Evolutionary conservation across 495 filamentous ascomycete species (phyloP), one percentile per base, ranked within the genome.

Genomic region (Talaromyces nanjingensis): DNA sequence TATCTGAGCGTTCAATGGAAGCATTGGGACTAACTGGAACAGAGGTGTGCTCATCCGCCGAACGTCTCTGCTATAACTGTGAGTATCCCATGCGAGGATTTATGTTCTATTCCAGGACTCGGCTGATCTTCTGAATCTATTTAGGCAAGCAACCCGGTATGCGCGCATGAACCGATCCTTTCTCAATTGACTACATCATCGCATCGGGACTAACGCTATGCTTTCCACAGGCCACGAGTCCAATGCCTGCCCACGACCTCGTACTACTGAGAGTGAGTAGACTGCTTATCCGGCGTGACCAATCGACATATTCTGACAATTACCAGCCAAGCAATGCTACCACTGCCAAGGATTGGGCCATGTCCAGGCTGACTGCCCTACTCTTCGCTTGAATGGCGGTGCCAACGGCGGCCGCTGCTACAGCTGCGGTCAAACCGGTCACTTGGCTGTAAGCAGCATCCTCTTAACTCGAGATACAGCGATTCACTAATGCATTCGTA

Each of bases 11-110:
- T 54, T 9, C 37, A 16, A 29, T 16, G 24, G 45, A 31, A 64
- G 53, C 18, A 31, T 47, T n/a, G 39, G 16, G 47, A 31, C 60
- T 67, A 75, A 62, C 59, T 67, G 59, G 42, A 37, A 16, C 70
- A 87, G 94, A 99, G 84, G 91, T 93, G 66, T 99, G 94, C 87
- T 91, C 93, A 62, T 96, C 92, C 49, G 88, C 92, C 55, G 92
- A 98, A 82, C 89, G 94, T 73, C 89, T 98, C 73, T 99, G 94
- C 87, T 99, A 99, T 81, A 99, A 99, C 83, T 99, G 94, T 93
- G 80, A 73, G 88, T 78, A 63, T 56, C 59, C 24, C n/a, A n/a
- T n/a, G n/a, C n/a, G n/a, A n/a, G n/a, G n/a, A n/a, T n/a, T n/a
- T n/a, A n/a, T n/a, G n/a, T n/a, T n/a, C n/a, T n/a, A n/a, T n/a